Evolutionary conservation across 2,329 filamentous ascomycete genomes (phyloP), one percentile per base, ranked within the genome.

Genomic region (Aspergillus luchuensis): DNA sequence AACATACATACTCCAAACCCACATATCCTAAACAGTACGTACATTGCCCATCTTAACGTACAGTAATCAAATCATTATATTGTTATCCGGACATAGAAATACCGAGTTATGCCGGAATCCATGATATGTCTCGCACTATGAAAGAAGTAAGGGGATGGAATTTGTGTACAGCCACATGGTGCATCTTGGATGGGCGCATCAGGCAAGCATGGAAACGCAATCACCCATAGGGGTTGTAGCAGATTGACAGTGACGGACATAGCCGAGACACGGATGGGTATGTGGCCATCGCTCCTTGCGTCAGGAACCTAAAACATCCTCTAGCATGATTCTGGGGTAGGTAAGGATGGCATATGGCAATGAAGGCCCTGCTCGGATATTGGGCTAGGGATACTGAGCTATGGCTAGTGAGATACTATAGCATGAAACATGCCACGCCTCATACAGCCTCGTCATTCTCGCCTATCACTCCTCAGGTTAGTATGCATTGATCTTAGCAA

Each of bases 231-330:
- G 11, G 17, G 19, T 13, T 19, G 13, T 23, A 45, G 41, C 41
- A 45, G 10, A 23, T 45, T n/a, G 19, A 45, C 17, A 45, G 19
- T 21, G 41, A 45, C 41, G 41, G 41, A 45, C 41, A 45, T 45
- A 23, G 10, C 41, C 41, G 41, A 45, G 41, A 30, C 23, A 19
- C 17, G 25, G 17, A 50, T 50, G 47, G 13, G 10, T 19, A 50
- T 50, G 25, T 30, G 25, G 47, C 19, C 28, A 50, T 49, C 8
- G 47, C 47, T 50, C 47, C 47, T 50, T 50, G 47, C 47, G n/a
- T 50, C 25, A 30, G 47, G 23, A 45, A 21, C 19, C 21, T n/a
- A 45, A 45, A 45, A 45, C 25, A 33, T 50, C n/a, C 25, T 25
- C 25, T 8, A 28, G 15, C 13, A 25, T 33, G 47, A 5, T 49